These are phyloP conservation scores for Microsporum audouinii DNA, from an alignment of 2,329 filamentous ascomycete species.

Conservation along the genomic window DNA sequence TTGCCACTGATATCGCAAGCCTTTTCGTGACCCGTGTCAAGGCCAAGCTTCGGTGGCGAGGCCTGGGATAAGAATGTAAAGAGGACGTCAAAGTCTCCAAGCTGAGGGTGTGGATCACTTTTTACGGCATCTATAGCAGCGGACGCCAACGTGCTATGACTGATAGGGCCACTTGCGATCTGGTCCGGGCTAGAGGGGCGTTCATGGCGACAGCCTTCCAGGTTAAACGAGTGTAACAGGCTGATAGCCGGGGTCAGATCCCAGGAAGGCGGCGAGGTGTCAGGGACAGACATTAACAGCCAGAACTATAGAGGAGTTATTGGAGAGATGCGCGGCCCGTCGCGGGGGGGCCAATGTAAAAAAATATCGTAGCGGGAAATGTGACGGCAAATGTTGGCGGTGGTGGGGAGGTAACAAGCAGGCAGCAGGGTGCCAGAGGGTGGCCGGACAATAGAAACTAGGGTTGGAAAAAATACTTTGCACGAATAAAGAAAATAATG, in stretches of 20 bases:
- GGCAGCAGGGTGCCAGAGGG: neutral
- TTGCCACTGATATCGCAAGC: neutral
- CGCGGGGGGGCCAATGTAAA: neutral
- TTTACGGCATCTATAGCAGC: neutral
- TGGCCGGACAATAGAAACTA: neutral
- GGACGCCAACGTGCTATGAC: neutral
- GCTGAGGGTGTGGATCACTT: slow-evolving; percentile 15
- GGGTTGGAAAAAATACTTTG: neutral
- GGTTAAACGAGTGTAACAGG: slow-evolving; percentile 27
- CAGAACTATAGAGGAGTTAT: neutral
- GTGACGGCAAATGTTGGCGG: neutral
- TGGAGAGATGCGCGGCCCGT: neutral
- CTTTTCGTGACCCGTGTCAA: neutral
- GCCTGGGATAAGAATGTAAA: slow-evolving; percentile 30
- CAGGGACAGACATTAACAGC: slow-evolving; percentile 19
- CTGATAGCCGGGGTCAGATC: slow-evolving; percentile 37
- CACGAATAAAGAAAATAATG: neutral
- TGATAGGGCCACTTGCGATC: neutral
- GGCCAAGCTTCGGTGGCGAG: slow-evolving; percentile 8
- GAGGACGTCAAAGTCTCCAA: slow-evolving; percentile 36
- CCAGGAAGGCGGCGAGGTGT: slow-evolving; percentile 27
- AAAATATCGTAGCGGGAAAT: neutral
- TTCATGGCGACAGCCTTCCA: neutral
- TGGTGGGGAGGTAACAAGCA: neutral
- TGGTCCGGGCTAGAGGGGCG: neutral